A percentile compares a stretch with the other conserved stretches of the same genome.
These are phyloP conservation scores for Sporothrix curviconia DNA, from an alignment of 2,329 filamentous ascomycete genomes.

Conservation along the genomic window DNA sequence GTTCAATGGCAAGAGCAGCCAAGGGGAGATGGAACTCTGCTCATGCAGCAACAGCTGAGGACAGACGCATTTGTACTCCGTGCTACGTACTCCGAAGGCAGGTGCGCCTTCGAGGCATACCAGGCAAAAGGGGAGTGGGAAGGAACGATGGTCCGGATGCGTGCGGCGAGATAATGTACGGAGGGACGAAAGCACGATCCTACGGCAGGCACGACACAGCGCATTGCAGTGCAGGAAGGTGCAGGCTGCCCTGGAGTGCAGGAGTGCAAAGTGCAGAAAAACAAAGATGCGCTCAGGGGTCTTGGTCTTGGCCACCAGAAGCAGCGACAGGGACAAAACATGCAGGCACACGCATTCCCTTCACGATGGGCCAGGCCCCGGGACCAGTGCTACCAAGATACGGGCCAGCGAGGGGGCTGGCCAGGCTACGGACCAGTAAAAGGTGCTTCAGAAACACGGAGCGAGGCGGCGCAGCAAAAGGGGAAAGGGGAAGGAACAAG, in stretches of 20 bases:
- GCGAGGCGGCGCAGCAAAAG: background rate
- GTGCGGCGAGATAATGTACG: background rate
- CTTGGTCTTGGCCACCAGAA: too few species aligned
- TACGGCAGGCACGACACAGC: slow-evolving; percentile 7
- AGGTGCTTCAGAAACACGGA: background rate
- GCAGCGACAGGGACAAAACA: background rate
- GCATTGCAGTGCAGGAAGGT: background rate
- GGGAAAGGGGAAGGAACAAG: background rate
- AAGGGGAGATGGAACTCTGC: too few species aligned
- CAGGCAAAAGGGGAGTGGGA: background rate
- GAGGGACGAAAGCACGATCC: background rate
- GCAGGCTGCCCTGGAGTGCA: too few species aligned
- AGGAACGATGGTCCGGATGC: slow-evolving; percentile 3
- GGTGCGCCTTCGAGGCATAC: background rate
- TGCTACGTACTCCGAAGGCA: background rate
- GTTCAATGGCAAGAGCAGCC: background rate
- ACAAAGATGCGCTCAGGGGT: too few species aligned
- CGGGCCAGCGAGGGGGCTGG: too few species aligned
- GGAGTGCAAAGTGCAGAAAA: too few species aligned
- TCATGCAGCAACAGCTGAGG: background rate
- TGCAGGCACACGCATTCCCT: background rate
- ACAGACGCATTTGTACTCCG: background rate
- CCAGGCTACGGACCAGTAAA: background rate
- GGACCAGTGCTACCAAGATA: background rate
- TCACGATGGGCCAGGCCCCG: background rate